phyloP scores from a whole-genome alignment of 805 yeast species.

The Torulaspora delbrueckii region DNA sequence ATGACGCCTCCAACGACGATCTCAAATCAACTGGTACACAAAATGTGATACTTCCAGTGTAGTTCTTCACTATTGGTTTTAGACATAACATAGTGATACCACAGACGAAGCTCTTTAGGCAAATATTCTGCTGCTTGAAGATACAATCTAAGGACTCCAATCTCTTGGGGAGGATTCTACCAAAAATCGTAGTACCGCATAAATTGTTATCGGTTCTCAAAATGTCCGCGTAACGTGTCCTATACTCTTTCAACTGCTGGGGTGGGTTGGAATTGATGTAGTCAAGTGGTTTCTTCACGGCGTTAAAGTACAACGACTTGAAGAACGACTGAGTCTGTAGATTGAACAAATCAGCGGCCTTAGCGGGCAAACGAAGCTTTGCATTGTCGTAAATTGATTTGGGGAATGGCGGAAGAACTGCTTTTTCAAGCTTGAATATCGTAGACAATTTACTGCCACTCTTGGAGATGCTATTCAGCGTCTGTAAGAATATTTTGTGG shows the following conservation, averaged over 20 bases:
- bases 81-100: conserved; percentile 29
- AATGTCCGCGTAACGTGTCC: conserved; percentile 11
- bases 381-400: conserved; percentile 29
- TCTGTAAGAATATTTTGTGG: conserved; percentile 22
- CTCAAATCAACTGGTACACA: conserved; percentile 27
- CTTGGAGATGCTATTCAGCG: conserved; percentile 15
- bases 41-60: conserved; percentile 20
- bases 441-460: conserved; percentile 1
- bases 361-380: conserved; percentile 25
- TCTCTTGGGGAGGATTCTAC: conserved; percentile 18
- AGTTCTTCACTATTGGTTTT: conserved; percentile 22
- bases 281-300: conserved; percentile 27
- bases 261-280: conserved; percentile 14
- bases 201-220: conserved; percentile 15
- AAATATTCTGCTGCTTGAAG: conserved; percentile 20
- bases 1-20: conserved; percentile 9
- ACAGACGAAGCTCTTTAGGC: conserved; percentile 26
- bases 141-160: conserved; percentile 14
- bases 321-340: conserved; percentile 29
- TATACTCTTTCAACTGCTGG: conserved; percentile 9
- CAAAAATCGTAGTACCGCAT: conserved; percentile 31
- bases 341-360: conserved; percentile 22
- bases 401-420: conserved; percentile 12
- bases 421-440: conserved; percentile 3
- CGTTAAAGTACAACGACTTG: conserved; percentile 22